These are phyloP conservation scores for Brassica hybrid DNA, from an alignment of 441 rosid genomes.

Conservation along the genomic window DNA sequence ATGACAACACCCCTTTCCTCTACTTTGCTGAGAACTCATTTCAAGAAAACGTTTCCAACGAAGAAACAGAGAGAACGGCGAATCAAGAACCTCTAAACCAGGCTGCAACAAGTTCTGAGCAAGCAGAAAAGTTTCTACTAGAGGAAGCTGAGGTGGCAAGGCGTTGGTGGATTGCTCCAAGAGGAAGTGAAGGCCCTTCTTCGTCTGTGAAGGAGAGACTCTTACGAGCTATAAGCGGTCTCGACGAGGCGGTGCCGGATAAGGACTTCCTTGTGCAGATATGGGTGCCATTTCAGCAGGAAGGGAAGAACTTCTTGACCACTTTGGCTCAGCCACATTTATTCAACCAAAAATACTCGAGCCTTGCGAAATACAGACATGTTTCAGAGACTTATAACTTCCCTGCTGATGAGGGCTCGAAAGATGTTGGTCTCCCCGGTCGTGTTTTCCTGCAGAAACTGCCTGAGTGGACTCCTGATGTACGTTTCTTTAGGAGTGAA, in stretches of 20 bases:
- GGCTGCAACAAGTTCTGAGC: conserved; percentile 37
- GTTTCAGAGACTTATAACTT: conserved; percentile 63
- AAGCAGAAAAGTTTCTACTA: too few species aligned
- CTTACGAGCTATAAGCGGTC: conserved; percentile 53
- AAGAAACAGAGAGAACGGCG: conserved; percentile 45
- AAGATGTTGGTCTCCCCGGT: conserved; percentile 75
- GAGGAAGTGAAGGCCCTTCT: conserved; percentile 40
- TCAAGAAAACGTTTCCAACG: conserved; percentile 40
- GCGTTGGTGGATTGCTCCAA: conserved; percentile 71
- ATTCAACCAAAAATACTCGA: conserved; percentile 50
- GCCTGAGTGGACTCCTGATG: conserved; percentile 95
- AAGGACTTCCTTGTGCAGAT: conserved; percentile 74
- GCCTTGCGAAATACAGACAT: conserved; percentile 63
- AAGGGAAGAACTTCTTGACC: conserved; percentile 70
- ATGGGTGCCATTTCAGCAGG: conserved; percentile 82
- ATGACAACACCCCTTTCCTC: conserved; percentile 34
- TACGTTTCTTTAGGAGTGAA: conserved; percentile 66
- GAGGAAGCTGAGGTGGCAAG: conserved; percentile 57
- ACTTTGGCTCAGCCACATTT: conserved; percentile 76
- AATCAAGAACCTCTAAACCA: conserved; percentile 34
- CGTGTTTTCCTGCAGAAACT: conserved; percentile 69
- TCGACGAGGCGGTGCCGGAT: conserved; percentile 59
- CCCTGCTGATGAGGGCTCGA: conserved; percentile 62
- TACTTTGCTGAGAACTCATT: conserved; percentile 34
- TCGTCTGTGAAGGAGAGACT: conserved; percentile 64